These are phyloP conservation scores for Stellera chamaejasme DNA, from an alignment of 345 rosid genomes.

Conservation along the genomic window DNA sequence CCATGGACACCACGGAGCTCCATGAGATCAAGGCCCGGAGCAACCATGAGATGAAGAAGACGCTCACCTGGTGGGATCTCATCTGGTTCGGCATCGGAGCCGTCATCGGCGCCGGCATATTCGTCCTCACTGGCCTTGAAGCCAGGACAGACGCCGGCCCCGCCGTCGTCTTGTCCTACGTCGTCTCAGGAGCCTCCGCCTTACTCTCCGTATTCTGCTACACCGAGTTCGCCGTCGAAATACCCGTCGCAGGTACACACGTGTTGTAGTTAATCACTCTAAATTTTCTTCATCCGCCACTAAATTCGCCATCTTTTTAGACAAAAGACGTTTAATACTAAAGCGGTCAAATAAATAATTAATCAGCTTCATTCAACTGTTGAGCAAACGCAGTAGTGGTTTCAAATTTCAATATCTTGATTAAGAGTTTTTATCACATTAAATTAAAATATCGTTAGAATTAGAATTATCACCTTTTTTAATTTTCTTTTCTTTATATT, in stretches of 20 bases:
- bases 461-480: too few species aligned
- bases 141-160: slow-evolving; percentile 55
- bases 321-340: too few species aligned
- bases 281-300: too few species aligned
- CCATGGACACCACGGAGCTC: slow-evolving; percentile 64
- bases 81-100: slow-evolving; percentile 96
- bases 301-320: too few species aligned
- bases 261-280: too few species aligned
- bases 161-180: slow-evolving; percentile 77
- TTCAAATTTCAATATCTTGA: too few species aligned
- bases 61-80: slow-evolving; percentile 86
- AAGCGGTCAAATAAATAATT: too few species aligned
- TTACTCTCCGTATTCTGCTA: slow-evolving; percentile 95
- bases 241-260: slow-evolving; percentile 88
- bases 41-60: slow-evolving; percentile 81
- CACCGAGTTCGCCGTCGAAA: slow-evolving; percentile 95
- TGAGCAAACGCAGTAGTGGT: too few species aligned
- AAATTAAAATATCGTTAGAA: too few species aligned
- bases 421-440: too few species aligned
- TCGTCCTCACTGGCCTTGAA: slow-evolving; percentile 79
- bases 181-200: slow-evolving; percentile 78
- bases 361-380: too few species aligned
- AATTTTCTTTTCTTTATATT: too few species aligned
- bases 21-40: slow-evolving; percentile 72
- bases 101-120: slow-evolving; percentile 84